Base-by-base conservation (phyloP, 1,284 basidiomycete species). In the Inonotus hispidus region DNA sequence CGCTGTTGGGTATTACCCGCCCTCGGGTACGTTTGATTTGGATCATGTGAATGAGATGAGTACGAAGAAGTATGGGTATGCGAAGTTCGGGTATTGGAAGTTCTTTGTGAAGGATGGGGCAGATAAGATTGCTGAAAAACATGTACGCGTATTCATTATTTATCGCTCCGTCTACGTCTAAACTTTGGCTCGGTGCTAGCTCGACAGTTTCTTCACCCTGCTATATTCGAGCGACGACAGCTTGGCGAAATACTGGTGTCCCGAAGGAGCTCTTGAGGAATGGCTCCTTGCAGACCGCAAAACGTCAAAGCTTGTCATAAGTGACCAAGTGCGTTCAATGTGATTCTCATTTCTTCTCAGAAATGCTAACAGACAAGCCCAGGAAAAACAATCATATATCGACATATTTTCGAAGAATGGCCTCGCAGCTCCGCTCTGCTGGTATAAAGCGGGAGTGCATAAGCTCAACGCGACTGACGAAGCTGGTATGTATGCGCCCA, bases 31-130 rank as follows among this genome's bases (percentile, higher is more conserved):
- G 11, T 60, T 61, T 25, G 59, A 63, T 38, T 19, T 59, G 21
- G 62, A 63, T 25, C 29, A 43, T 1, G 37, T 59, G 21, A 58
- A 66, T 39, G 50, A 59, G 3, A 19, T n/a, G 5, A 50, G 23
- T 16, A 35, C 63, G 10, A 7, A 57, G 25, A 57, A 14, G n/a
- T 45, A 67, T 19, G 71, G 71, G 7, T 64, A 69, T 19, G 71
- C 72, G 45, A 58, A 68, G 21, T 71, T 70, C 27, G 73, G 71
- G 1, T 75, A 75, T 59, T 73, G 70, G 70, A 61, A 65, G 58
- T 74, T 72, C 63, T 71, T 74, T 49, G 63, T 64, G 0, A 68
- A 70, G 32, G 71, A 73, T 4, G 69, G 66, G 5, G 69, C 71
- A 3, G 68, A 66, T 50, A 68, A 69, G 56, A 35, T 71, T 25